Evolutionary conservation across 2,329 filamentous ascomycete genomes (phyloP).

Genomic region (Fusarium anguioides): DNA sequence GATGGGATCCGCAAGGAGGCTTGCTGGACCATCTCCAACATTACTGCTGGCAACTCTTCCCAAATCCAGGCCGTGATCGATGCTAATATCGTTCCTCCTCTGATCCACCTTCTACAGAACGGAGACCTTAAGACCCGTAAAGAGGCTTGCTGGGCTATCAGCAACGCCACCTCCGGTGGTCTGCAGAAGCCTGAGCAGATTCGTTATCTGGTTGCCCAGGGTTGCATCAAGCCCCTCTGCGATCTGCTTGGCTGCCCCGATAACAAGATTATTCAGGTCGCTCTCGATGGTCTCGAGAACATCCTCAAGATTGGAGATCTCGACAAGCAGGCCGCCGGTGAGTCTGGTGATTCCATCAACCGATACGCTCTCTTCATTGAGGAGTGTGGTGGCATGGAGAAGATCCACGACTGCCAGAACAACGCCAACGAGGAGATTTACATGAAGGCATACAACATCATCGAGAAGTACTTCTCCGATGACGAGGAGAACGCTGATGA

Average conservation of each 20-base stretch:
- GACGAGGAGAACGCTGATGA: constrained; percentile 95
- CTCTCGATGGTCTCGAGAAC: constrained; percentile 97
- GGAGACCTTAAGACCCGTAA: constrained; percentile 99
- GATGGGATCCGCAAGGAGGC: constrained; percentile 99
- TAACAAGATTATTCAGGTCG: constrained; percentile 99
- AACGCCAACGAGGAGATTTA: constrained; percentile 99
- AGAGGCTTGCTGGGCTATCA: constrained; percentile 99
- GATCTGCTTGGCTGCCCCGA: constrained; percentile 95
- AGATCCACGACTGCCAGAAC: constrained; percentile 99
- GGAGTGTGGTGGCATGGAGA: constrained; percentile 99
- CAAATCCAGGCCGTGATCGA: constrained; percentile 98
- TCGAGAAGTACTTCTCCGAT: constrained; percentile 99
- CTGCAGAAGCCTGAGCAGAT: constrained; percentile 99
- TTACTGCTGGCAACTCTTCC: constrained; percentile 96
- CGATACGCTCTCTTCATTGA: constrained; percentile 98
- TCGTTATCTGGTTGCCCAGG: constrained; percentile 89
- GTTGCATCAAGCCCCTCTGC: constrained; percentile 97
- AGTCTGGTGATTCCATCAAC: constrained; percentile 85
- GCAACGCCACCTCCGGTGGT: constrained; percentile 96
- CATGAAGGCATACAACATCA: constrained; percentile 99
- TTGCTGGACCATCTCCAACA: constrained; percentile 99
- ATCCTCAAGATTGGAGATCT: constrained; percentile 99
- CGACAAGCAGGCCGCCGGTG: constrained; percentile 90
- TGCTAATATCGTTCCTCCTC: constrained; percentile 93
- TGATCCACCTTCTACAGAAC: constrained; percentile 95